Evolutionary conservation across 352 stramenopile genomes (phyloP).

Genomic region (Pythium aquatile): DNA sequence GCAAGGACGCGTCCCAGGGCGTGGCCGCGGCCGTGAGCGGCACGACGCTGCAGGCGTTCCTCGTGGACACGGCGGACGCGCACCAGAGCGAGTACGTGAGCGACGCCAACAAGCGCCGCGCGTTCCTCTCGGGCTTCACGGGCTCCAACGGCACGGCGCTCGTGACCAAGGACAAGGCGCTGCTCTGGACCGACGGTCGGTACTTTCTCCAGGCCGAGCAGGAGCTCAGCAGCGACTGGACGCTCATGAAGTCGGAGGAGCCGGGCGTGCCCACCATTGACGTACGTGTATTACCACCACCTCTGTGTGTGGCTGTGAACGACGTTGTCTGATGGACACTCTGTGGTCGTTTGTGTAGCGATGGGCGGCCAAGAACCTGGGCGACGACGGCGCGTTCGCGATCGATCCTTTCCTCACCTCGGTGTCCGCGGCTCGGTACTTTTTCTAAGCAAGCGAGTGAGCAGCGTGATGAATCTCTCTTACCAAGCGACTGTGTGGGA

Average conservation of each 20-base stretch:
- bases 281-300: slow-evolving; percentile 40
- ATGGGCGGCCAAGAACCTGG: slow-evolving; percentile 70
- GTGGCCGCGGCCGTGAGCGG: slow-evolving; percentile 34
- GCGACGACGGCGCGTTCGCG: slow-evolving; percentile 73
- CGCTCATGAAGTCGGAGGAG: slow-evolving; percentile 95
- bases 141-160: slow-evolving; percentile 95
- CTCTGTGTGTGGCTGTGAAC: no score
- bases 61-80: slow-evolving; percentile 96
- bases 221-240: slow-evolving; percentile 92
- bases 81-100: slow-evolving; percentile 99
- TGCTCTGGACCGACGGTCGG: slow-evolving; percentile 98
- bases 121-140: slow-evolving; percentile 96
- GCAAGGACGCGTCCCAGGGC: slow-evolving; percentile 34
- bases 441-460: no score
- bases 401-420: slow-evolving; percentile 96
- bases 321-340: no score
- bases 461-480: background rate
- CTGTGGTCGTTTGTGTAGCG: slow-evolving; percentile 30
- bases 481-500: background rate
- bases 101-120: slow-evolving; percentile 92
- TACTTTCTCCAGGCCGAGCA: slow-evolving; percentile 98
- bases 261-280: slow-evolving; percentile 89
- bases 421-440: slow-evolving; percentile 71
- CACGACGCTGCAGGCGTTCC: slow-evolving; percentile 81
- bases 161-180: slow-evolving; percentile 80